These are phyloP conservation scores for Psilocybe tampanensis DNA, from an alignment of 768 basidiomycete genomes.

Conservation along the genomic window DNA sequence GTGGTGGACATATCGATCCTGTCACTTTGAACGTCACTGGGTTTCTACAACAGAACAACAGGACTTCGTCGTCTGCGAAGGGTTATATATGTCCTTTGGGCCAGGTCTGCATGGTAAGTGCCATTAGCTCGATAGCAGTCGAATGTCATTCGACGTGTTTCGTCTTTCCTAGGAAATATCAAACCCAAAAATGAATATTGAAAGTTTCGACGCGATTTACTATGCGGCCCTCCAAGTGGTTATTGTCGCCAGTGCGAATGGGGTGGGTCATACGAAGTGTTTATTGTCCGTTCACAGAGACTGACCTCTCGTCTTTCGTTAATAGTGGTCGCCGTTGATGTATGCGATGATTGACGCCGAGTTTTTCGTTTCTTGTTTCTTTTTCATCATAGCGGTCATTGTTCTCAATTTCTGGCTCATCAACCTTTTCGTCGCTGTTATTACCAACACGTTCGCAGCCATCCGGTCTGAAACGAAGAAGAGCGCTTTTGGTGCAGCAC, in stretches of 20 bases:
- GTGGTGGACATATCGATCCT: conserved; percentile 82
- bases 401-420: conserved; percentile 94
- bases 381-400: conserved; percentile 83
- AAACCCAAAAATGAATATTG: conserved; percentile 67
- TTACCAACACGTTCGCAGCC: conserved; percentile 88
- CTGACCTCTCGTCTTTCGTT: not conserved
- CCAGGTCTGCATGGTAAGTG: conserved; percentile 71
- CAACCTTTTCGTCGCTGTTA: conserved; percentile 94
- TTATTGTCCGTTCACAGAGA: not conserved
- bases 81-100: conserved; percentile 91
- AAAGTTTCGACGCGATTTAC: conserved; percentile 91
- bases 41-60: conserved; percentile 33
- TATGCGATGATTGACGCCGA: conserved; percentile 89
- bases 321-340: conserved; percentile 81
- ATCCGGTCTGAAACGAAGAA: conserved; percentile 85
- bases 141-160: not conserved
- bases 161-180: conserved; percentile 47
- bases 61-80: conserved; percentile 44
- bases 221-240: conserved; percentile 81
- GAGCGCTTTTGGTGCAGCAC: conserved; percentile 88
- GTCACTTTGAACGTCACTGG: conserved; percentile 47
- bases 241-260: conserved; percentile 79
- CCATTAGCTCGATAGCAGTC: not conserved
- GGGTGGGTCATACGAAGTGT: conserved; percentile 46
- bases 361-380: conserved; percentile 84